phyloP scores from a whole-genome alignment of 1,284 basidiomycete species.

The Uromyces viciae-fabae region DNA sequence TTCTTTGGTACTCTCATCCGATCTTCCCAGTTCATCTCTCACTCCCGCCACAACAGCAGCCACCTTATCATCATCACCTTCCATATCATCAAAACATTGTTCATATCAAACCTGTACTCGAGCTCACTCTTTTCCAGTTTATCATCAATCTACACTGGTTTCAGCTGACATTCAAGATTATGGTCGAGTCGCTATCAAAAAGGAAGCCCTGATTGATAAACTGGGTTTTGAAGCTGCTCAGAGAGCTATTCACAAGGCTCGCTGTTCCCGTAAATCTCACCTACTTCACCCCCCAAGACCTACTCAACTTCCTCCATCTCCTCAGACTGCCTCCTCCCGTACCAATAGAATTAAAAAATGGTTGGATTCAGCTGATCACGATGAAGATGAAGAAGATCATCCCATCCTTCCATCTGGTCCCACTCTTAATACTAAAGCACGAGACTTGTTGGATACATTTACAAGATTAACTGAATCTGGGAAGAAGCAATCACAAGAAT shows the following conservation, averaged over 20 bases:
- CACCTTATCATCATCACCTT: neutral
- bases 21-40: neutral
- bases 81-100: no score
- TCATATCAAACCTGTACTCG: neutral
- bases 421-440: no score
- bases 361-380: conserved; percentile 19
- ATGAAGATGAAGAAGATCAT: neutral
- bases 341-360: neutral
- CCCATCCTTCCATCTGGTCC: neutral
- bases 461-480: neutral
- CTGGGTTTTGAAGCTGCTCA: conserved; percentile 16
- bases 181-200: conserved; percentile 26
- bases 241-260: conserved; percentile 8
- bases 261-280: neutral
- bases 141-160: conserved; percentile 6
- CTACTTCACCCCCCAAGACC: neutral
- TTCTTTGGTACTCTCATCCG: neutral
- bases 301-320: neutral
- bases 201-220: conserved; percentile 14
- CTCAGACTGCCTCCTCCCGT: neutral
- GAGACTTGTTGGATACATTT: conserved; percentile 4
- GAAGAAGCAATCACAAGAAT: no score
- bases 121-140: neutral
- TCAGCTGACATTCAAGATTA: conserved; percentile 1
- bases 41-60: neutral